Evolutionary conservation across 352 stramenopile genomes (phyloP), one percentile per base, ranked within the genome.

Genomic region (Phytopythium sindhum): DNA sequence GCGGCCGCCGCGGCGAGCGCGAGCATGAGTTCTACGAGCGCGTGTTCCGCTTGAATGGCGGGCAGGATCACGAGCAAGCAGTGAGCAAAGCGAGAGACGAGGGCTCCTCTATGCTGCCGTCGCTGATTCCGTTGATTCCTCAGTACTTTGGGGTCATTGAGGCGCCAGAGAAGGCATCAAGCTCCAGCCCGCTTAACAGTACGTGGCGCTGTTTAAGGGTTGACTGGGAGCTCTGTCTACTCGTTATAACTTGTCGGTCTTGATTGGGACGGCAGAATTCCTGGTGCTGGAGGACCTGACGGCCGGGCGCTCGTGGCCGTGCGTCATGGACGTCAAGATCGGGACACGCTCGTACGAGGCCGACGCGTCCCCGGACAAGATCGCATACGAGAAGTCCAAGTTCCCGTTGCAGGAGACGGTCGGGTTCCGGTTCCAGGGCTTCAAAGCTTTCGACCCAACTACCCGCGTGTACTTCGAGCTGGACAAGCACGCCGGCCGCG

Each of bases 301-400:
- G n/a, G 75, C 61, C 52, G 80, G 75, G 12, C 93, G 94, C 42
- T 24, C 54, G 24, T 84, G 85, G 67, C 93, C 97, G 12, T 98
- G 93, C 71, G 88, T 98, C 53, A 97, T 99, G 79, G 97, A 99
- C 74, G 80, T 99, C 53, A 99, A 99, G 80, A 96, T 99, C 67
- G 97, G 97, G 50, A 94, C 82, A 39, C 80, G 89, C 68, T 98
- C 96, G n/a, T 99, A 95, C 69, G 96, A 99, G 68, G 78, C 91
- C 31, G 74, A 86, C 57, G 95, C 94, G 50, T 76, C 86, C 6
- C 35, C 74, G 19, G 91, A 95, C 48, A 99, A 99, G 69, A 89
- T 96, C 69, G 74, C 67, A 19, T 86, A 93, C 63, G 94, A 99
- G 70, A 78, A 73, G 57, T 75, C 74, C 50, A 99, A 99, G 66